These are phyloP conservation scores for Teratosphaeria pseudoeucalypti DNA, from an alignment of 2,329 filamentous ascomycete genomes.

Conservation along the genomic window DNA sequence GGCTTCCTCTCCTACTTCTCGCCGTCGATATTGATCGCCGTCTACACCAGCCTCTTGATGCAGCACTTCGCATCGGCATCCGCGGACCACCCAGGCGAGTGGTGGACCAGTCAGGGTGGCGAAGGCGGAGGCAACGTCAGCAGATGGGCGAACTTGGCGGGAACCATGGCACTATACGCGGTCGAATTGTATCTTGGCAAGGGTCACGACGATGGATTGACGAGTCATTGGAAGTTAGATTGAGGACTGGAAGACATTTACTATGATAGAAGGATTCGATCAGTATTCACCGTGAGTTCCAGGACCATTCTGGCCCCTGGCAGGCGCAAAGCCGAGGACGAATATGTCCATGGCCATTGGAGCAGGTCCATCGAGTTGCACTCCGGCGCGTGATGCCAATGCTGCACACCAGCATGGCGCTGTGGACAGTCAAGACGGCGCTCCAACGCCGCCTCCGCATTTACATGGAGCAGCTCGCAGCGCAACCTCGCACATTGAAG, in stretches of 20 bases:
- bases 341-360: not conserved
- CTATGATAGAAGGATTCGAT: not conserved
- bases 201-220: constrained; percentile 52
- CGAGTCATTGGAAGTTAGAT: constrained; percentile 13
- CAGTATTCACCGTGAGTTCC: not conserved
- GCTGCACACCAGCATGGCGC: no score
- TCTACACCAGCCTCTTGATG: constrained; percentile 90
- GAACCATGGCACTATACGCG: constrained; percentile 82
- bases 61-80: constrained; percentile 81
- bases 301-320: not conserved
- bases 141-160: constrained; percentile 86
- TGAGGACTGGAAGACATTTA: constrained; percentile 7
- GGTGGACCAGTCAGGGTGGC: constrained; percentile 79
- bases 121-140: constrained; percentile 76
- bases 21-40: constrained; percentile 84
- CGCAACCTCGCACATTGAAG: not conserved
- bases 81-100: constrained; percentile 47
- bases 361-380: not conserved
- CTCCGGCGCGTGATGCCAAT: no score
- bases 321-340: not conserved
- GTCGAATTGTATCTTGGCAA: constrained; percentile 81
- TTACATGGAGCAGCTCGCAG: not conserved
- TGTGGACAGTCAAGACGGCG: not conserved
- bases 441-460: not conserved
- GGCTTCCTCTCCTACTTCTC: constrained; percentile 88